Evolutionary conservation across 148 eudicot species (phyloP), one percentile per base, ranked within the genome.

Genomic region (Chenopodium quinoa): DNA sequence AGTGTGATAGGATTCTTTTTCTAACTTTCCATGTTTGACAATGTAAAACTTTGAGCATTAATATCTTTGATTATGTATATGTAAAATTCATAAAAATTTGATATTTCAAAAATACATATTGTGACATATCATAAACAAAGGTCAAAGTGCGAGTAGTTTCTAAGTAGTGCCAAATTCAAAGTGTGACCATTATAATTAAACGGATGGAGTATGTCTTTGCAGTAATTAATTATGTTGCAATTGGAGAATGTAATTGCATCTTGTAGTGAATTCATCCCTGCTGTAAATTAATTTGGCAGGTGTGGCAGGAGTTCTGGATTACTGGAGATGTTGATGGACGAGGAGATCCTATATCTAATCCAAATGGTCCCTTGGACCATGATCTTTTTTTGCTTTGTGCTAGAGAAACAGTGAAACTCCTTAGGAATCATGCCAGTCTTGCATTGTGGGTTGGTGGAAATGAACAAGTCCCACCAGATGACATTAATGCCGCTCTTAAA

Each of bases 251-350:
- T 40, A 40, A 40, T 2, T 71, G 74, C 50, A 8, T 34, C 29
- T 48, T 47, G 19, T 25, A 7, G 32, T 46, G 7, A n/a, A 71
- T 7, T 37, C 16, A 44, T 44, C 75, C 47, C 34, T 67, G 75
- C 73, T 71, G 62, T 62, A 37, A 17, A 9, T 66, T 75, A 47
- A 62, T 29, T 77, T 56, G 83, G 82, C 82, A 97, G 99, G 99
- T 94, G 67, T 97, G 99, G 99, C 99, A 97, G 89, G 99, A 97
- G 84, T 97, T 97, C 78, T 97, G 99, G 99, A 97, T 97, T 58
- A 97, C 99, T 52, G 99, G 99, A 82, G 99, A 97, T 78, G 80
- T 69, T 78, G 99, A 97, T 87, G 99, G 99, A 29, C 90, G 99
- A 82, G 99, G 99, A 81, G 89, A 25, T 81, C 99, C 99, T 25